phyloP scores from a whole-genome alignment of 2,329 filamentous ascomycete species.

The Stachybotrys elegans region DNA sequence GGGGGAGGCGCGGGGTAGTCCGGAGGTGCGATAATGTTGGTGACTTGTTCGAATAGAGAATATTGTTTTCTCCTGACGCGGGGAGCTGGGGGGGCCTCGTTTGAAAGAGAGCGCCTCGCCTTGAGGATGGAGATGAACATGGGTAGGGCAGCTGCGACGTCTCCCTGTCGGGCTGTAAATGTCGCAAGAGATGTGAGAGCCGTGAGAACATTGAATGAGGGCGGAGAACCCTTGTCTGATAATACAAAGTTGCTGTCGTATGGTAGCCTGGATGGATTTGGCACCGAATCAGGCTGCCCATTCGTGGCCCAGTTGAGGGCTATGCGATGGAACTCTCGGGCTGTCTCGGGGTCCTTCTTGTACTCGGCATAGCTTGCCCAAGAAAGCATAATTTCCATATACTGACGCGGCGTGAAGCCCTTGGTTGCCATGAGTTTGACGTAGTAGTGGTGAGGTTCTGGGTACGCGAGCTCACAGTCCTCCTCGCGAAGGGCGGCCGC shows the following conservation, averaged over 20 bases:
- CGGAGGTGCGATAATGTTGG: conserved; percentile 36
- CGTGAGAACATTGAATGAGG: conserved; percentile 70
- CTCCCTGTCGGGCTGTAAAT: conserved; percentile 66
- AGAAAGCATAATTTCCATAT: conserved; percentile 73
- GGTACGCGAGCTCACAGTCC: conserved; percentile 66
- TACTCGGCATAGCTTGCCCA: conserved; percentile 84
- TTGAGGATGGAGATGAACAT: conserved; percentile 82
- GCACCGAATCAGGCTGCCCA: conserved; percentile 33
- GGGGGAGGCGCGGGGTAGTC: conserved; percentile 66
- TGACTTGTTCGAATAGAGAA: conserved; percentile 14
- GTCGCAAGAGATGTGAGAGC: conserved; percentile 73
- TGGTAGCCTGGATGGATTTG: conserved; percentile 27
- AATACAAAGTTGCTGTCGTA: conserved; percentile 64
- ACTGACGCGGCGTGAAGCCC: conserved; percentile 75
- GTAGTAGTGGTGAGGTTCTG: conserved; percentile 71
- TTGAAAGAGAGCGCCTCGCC: conserved; percentile 60
- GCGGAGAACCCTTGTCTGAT: conserved; percentile 49
- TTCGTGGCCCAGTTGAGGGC: conserved; percentile 69
- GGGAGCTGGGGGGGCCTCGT: conserved; percentile 21
- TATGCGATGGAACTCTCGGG: conserved; percentile 68
- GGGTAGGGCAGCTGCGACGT: conserved; percentile 67
- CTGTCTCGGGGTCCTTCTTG: conserved; percentile 60
- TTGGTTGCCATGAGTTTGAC: conserved; percentile 74
- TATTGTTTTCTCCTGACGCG: conserved; percentile 7
- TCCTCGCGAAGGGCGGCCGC: conserved; percentile 65